Percentiles rank a stretch among this genome's conserved stretches.
These are phyloP conservation scores for Lachnellula subtilissima DNA, from an alignment of 2,329 filamentous ascomycete genomes.

Conservation along the genomic window DNA sequence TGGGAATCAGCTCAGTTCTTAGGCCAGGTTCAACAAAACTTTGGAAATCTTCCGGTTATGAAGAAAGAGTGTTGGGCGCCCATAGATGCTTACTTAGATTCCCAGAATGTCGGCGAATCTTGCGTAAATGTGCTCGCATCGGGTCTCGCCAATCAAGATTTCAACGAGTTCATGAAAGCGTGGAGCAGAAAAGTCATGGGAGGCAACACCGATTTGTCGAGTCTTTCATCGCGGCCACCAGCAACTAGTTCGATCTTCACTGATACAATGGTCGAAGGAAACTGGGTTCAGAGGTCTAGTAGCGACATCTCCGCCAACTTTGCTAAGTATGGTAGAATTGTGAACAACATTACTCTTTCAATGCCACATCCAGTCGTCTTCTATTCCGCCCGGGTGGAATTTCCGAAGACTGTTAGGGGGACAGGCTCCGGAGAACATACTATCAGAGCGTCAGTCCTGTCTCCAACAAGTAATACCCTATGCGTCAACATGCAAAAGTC, in stretches of 20 bases:
- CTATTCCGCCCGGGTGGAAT: not conserved
- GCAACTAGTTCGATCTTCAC: slow-evolving; percentile 7
- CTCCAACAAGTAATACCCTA: slow-evolving; percentile 7
- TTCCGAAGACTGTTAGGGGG: not conserved
- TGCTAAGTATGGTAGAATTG: slow-evolving; percentile 4
- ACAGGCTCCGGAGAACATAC: slow-evolving; percentile 8
- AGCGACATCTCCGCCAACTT: slow-evolving; percentile 3
- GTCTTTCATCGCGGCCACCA: not conserved
- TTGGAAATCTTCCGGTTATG: slow-evolving; percentile 5
- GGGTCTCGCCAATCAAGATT: slow-evolving; percentile 4
- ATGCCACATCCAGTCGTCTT: slow-evolving; percentile 11
- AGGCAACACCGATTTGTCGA: not conserved
- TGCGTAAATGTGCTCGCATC: slow-evolving; percentile 7
- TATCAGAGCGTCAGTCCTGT: slow-evolving; percentile 7
- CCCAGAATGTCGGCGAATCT: slow-evolving; percentile 5
- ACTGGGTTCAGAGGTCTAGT: slow-evolving; percentile 1
- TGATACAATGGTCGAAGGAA: not conserved
- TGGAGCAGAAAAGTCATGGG: not conserved
- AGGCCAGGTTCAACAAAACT: slow-evolving; percentile 1
- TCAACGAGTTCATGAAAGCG: slow-evolving; percentile 8
- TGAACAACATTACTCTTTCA: slow-evolving; percentile 11
- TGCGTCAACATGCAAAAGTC: slow-evolving; percentile 9
- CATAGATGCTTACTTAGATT: slow-evolving; percentile 2
- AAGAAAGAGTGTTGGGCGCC: slow-evolving; percentile 6
- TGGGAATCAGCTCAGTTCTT: slow-evolving; percentile 3